Percentiles rank a stretch among this genome's conserved stretches.
phyloP scores from a whole-genome alignment of 2,329 filamentous ascomycete species.

The Cercospora beticola region DNA sequence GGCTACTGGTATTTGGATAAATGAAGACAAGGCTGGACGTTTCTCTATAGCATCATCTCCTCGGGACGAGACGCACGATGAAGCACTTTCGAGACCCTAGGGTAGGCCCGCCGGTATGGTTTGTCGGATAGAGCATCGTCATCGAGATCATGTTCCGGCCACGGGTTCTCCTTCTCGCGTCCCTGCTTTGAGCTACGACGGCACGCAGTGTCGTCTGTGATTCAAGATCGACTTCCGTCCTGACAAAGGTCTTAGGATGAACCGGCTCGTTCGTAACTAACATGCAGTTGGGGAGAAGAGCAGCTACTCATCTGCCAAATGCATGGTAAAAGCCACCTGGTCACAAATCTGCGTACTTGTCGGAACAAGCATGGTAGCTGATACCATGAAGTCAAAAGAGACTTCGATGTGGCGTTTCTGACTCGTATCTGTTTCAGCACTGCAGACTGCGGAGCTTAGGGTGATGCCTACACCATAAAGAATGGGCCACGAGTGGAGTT shows the following conservation, averaged over 20 bases:
- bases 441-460: background rate
- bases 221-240: background rate
- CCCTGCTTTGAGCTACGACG: background rate
- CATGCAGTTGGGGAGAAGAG: background rate
- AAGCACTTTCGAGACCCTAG: background rate
- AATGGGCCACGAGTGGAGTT: background rate
- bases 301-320: background rate
- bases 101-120: background rate
- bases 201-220: background rate
- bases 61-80: background rate
- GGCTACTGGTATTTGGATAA: background rate
- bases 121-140: background rate
- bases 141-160: background rate
- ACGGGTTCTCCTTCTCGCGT: background rate
- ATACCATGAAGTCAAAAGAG: background rate
- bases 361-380: background rate
- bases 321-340: background rate
- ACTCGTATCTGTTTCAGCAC: background rate
- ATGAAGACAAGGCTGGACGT: background rate
- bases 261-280: background rate
- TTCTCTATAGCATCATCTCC: background rate
- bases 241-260: background rate
- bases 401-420: background rate
- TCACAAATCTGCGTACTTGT: background rate
- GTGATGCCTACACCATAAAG: background rate